phyloP scores from a whole-genome alignment of 495 filamentous ascomycete genomes.

The Trichoderma parareesei region DNA sequence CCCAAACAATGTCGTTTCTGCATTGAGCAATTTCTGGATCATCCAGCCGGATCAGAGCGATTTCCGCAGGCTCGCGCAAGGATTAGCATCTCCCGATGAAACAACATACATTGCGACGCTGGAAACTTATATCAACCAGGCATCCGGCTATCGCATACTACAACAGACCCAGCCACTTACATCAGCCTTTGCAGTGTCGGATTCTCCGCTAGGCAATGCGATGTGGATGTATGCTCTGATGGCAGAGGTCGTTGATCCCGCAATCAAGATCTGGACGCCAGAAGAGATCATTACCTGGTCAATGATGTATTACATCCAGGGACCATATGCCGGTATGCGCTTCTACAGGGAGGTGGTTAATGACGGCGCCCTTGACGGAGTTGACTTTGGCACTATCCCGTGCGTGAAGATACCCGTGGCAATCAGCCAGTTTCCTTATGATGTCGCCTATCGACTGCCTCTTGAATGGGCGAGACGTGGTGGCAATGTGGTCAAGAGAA shows the following conservation, averaged over 20 bases:
- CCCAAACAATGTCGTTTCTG: constrained; percentile 21
- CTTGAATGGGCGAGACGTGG: constrained; percentile 15
- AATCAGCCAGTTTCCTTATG: constrained; percentile 33
- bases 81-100: not conserved
- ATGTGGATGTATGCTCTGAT: constrained; percentile 52
- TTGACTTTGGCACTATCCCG: constrained; percentile 15
- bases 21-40: constrained; percentile 6
- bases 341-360: constrained; percentile 37
- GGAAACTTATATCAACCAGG: constrained; percentile 12
- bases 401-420: constrained; percentile 30
- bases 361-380: constrained; percentile 14
- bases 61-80: not conserved
- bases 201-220: constrained; percentile 43
- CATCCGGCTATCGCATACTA: constrained; percentile 35
- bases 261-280: constrained; percentile 41
- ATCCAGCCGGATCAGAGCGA: not conserved
- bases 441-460: constrained; percentile 14
- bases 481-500: constrained; percentile 32
- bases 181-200: constrained; percentile 40
- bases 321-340: constrained; percentile 38
- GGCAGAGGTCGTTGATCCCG: constrained; percentile 38
- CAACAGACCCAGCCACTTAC: constrained; percentile 45
- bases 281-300: constrained; percentile 50
- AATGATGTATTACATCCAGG: constrained; percentile 45
- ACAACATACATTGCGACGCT: not conserved